Evolutionary conservation across 176 grass and related monocot species (phyloP).

Genomic region (Urochloa ruziziensis): DNA sequence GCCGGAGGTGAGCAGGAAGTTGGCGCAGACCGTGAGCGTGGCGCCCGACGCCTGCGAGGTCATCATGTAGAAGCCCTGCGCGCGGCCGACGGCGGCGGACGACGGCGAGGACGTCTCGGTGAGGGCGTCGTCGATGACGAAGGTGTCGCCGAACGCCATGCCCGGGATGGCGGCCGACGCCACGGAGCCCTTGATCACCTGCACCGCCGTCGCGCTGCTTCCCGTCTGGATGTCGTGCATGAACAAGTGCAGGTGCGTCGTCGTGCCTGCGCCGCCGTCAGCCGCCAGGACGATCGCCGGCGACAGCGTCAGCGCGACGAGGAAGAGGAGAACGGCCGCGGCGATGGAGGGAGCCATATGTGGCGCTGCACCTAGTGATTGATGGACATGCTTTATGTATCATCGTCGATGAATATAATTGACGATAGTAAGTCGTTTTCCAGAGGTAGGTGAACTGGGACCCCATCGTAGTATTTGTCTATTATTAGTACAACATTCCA

Average conservation of each 20-base stretch:
- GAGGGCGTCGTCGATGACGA: slow-evolving; percentile 34
- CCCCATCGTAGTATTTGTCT: too few species aligned
- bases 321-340: neutral
- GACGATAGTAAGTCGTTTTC: too few species aligned
- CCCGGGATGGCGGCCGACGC: neutral
- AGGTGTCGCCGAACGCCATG: slow-evolving; percentile 32
- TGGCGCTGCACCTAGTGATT: too few species aligned
- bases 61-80: slow-evolving; percentile 40
- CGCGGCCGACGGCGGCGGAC: slow-evolving; percentile 20
- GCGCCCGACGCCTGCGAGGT: neutral
- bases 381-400: too few species aligned
- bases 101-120: slow-evolving; percentile 9
- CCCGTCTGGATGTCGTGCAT: slow-evolving; percentile 41
- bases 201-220: slow-evolving; percentile 36
- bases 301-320: neutral
- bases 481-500: too few species aligned
- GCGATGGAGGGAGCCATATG: too few species aligned
- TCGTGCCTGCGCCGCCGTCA: neutral
- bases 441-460: too few species aligned
- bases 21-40: slow-evolving; percentile 15
- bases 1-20: slow-evolving; percentile 41
- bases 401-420: too few species aligned
- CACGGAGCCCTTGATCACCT: neutral
- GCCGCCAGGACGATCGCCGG: neutral
- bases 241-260: slow-evolving; percentile 48